Evolutionary conservation across 768 basidiomycete genomes (phyloP).

Genomic region (Coprinellus aureogranulatus): DNA sequence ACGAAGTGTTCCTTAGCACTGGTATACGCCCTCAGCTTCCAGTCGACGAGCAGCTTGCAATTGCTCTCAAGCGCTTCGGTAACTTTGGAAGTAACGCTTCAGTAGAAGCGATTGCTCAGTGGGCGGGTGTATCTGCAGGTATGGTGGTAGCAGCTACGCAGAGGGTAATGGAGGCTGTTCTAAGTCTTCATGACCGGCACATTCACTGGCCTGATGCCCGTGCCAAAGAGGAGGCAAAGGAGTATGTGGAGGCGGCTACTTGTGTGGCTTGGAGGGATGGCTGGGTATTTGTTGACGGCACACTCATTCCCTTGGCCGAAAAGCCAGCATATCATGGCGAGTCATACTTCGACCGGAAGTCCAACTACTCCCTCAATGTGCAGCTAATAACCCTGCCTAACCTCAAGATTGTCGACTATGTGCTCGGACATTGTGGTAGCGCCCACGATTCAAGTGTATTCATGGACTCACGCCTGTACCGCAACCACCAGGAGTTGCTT

Average conservation of each 20-base stretch:
- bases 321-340: constrained; percentile 30
- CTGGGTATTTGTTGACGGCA: constrained; percentile 37
- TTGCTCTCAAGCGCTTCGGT: constrained; percentile 9
- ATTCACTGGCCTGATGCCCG: constrained; percentile 24
- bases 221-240: constrained; percentile 33
- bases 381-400: constrained; percentile 13
- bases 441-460: constrained; percentile 9
- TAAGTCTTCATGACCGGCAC: constrained; percentile 11
- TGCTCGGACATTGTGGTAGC: constrained; percentile 5
- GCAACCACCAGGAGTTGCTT: constrained; percentile 14
- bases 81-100: constrained; percentile 11
- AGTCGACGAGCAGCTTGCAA: constrained; percentile 10
- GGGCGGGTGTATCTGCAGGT: constrained; percentile 4
- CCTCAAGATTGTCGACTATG: constrained; percentile 10
- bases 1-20: constrained; percentile 7
- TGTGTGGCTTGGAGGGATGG: constrained; percentile 32
- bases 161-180: constrained; percentile 2
- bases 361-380: constrained; percentile 34
- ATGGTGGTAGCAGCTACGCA: not conserved
- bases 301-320: constrained; percentile 27
- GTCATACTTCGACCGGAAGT: constrained; percentile 34
- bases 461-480: constrained; percentile 14
- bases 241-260: constrained; percentile 32
- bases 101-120: constrained; percentile 8
- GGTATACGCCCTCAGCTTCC: constrained; percentile 7